phyloP scores from a whole-genome alignment of 202 grass and related monocot genomes.

The Musa balbisiana region DNA sequence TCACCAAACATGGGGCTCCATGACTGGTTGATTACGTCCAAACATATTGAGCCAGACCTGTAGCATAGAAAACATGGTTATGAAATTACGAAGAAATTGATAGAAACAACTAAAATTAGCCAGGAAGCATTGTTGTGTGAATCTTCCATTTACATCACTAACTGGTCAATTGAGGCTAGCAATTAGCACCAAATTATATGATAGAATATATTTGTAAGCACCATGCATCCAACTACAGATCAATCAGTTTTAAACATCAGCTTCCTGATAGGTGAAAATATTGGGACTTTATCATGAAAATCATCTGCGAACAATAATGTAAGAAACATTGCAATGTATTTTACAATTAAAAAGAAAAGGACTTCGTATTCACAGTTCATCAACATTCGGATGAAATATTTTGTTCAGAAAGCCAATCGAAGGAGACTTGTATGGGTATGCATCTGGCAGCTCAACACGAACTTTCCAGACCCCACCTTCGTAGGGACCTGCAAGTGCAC shows the following conservation, averaged over 20 bases:
- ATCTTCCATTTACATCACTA: not conserved
- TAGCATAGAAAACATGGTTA: not conserved
- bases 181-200: not conserved
- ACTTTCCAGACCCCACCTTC: slow-evolving; percentile 30
- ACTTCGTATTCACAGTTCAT: slow-evolving; percentile 19
- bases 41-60: slow-evolving; percentile 11
- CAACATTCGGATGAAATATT: slow-evolving; percentile 32
- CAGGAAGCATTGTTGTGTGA: not conserved
- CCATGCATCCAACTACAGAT: not conserved
- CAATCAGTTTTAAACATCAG: not conserved
- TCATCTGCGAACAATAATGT: no score
- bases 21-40: slow-evolving; percentile 14
- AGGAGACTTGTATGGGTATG: slow-evolving; percentile 31
- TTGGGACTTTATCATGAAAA: not conserved
- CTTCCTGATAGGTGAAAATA: not conserved
- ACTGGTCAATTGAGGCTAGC: not conserved
- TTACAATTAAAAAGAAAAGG: not conserved
- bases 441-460: slow-evolving; percentile 22
- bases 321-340: not conserved
- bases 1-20: slow-evolving; percentile 18
- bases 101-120: not conserved
- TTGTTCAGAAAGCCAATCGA: slow-evolving; percentile 35
- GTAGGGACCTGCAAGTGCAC: slow-evolving; percentile 9
- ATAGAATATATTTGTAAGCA: not conserved
- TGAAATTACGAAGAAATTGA: not conserved